Base-by-base conservation (phyloP, 108 stramenopile genomes). In the Conticribra weissflogii region DNA sequence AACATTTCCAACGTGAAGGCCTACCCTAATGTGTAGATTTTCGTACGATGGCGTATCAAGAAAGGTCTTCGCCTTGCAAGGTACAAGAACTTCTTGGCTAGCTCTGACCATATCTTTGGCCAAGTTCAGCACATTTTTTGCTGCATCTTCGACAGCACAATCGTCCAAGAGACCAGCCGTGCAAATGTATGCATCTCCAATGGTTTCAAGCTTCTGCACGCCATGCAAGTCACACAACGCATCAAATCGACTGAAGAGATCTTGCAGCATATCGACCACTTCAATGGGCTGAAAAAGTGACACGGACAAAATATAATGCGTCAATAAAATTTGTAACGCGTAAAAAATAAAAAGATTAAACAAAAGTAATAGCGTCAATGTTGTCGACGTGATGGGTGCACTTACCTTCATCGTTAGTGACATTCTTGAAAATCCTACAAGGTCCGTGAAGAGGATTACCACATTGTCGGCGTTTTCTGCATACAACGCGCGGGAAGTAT, bases 401-500 rank as follows among this genome's bases (percentile, higher is more conserved):
- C n/a, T n/a, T n/a, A n/a, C n/a, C n/a, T 45, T n/a, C n/a, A 66
- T 27, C 5, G n/a, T 41, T 44, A 65, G 55, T 48, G 71, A 55
- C 18, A 78, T 66, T 54, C 28, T 24, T 34, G 63, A 66, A 60
- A 78, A 78, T 19, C 59, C 64, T 1, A 78, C 77, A 32, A 78
- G 66, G 41, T 72, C 71, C 19, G 50, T 50, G 52, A 72, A 72
- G 5, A 72, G 49, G n/a, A 72, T 72, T 5, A 36, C 36, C 9
- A 78, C 77, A 49, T 78, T 59, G 2, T 66, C 32, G 19, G 66
- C 64, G 62, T 49, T 72, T 54, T 78, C 77, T 9, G 77, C 77
- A 47, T 72, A 78, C 16, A 78, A 34, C 41, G 71, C 77, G 36
- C 59, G 28, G 14, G 61, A 63, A 0, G 57, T 22, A 3, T 52